Conservation (phyloP, 169 alveolate genomes). For the Plasmodium vivax region DNA sequence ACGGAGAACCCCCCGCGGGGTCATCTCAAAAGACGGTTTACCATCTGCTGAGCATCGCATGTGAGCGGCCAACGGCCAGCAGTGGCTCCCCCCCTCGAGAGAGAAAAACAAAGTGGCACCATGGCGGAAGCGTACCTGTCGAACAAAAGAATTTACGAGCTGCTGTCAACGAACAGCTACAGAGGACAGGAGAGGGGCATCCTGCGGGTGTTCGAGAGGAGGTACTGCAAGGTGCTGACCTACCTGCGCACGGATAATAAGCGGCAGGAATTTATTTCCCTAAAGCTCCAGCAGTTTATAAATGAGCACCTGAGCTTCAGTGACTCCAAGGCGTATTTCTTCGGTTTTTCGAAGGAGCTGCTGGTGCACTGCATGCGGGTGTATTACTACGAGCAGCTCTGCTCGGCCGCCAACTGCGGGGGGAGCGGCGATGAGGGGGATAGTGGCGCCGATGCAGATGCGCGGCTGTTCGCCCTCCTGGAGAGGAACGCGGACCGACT, state of each 20-base stretch:
- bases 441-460: neutral
- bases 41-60: neutral
- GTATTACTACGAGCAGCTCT: neutral
- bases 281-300: slow-evolving; percentile 30
- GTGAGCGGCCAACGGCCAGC: neutral
- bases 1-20: neutral
- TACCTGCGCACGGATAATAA: slow-evolving; percentile 11
- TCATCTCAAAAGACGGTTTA: neutral
- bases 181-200: slow-evolving; percentile 17
- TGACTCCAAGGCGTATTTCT: slow-evolving; percentile 41
- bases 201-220: slow-evolving; percentile 1
- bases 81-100: neutral
- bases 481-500: neutral
- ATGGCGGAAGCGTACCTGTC: slow-evolving; percentile 21
- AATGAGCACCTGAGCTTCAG: slow-evolving; percentile 36
- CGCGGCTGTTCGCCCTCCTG: neutral
- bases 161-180: neutral
- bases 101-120: neutral
- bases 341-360: slow-evolving; percentile 69
- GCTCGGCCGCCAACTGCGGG: neutral
- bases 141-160: slow-evolving; percentile 46
- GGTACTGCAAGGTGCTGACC: slow-evolving; percentile 7
- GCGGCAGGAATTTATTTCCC: slow-evolving; percentile 6
- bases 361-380: slow-evolving; percentile 41
- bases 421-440: too few relatives aligned